These are phyloP conservation scores for Typha latifolia DNA, from an alignment of 176 grass and related monocot species.

Conservation along the genomic window DNA sequence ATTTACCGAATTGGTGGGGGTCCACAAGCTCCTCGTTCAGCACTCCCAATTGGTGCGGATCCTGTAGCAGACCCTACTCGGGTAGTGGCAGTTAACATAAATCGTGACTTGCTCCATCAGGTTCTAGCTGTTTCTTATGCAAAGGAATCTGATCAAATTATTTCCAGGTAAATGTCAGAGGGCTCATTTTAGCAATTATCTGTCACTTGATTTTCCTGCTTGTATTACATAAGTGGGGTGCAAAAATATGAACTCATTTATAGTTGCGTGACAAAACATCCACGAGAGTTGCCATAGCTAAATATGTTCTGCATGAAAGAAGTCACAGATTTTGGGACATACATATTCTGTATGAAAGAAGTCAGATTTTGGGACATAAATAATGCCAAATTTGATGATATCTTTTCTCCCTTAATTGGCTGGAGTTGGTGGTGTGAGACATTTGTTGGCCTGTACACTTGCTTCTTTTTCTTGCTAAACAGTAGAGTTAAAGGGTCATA, in stretches of 20 bases:
- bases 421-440: no score
- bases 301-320: background rate
- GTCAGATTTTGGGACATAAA: no score
- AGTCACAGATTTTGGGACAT: no score
- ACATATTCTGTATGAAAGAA: no score
- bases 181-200: background rate
- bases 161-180: conserved; percentile 56
- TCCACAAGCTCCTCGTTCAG: conserved; percentile 85
- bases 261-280: background rate
- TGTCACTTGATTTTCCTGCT: background rate
- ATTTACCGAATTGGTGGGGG: conserved; percentile 83
- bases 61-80: conserved; percentile 79
- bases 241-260: background rate
- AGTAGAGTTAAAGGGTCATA: no score
- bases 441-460: no score
- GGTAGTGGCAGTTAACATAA: conserved; percentile 68
- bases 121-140: conserved; percentile 85
- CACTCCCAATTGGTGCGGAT: conserved; percentile 79
- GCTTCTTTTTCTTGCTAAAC: no score
- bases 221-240: background rate
- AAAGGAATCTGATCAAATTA: conserved; percentile 84
- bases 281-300: background rate
- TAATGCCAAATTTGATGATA: no score
- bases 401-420: no score
- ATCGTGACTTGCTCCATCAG: conserved; percentile 79